These are phyloP conservation scores for Berkeleyomyces basicola DNA, from an alignment of 2,329 filamentous ascomycete genomes.

Conservation along the genomic window DNA sequence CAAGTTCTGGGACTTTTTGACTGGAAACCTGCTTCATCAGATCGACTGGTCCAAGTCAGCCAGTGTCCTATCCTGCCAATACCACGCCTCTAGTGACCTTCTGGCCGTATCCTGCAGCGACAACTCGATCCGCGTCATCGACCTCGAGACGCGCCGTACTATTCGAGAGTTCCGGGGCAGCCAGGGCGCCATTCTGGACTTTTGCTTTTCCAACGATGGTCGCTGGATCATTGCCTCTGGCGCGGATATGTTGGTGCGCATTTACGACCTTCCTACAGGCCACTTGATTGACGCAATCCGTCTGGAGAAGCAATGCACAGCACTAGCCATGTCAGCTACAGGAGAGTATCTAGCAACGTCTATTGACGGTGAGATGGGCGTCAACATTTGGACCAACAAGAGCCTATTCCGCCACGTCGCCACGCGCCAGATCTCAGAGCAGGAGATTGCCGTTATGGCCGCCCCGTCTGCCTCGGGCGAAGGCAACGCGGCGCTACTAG, in stretches of 20 bases:
- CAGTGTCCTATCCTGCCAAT: conserved; percentile 53
- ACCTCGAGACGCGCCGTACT: conserved; percentile 76
- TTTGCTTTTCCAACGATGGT: conserved; percentile 82
- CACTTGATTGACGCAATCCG: conserved; percentile 88
- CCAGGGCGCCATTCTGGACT: conserved; percentile 55
- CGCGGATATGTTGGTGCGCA: conserved; percentile 59
- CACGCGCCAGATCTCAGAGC: conserved; percentile 67
- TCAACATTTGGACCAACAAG: conserved; percentile 94
- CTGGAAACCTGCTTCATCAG: conserved; percentile 61
- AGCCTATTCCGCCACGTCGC: conserved; percentile 79
- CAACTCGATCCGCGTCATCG: conserved; percentile 70
- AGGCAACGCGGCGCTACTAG: conserved; percentile 53
- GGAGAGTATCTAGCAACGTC: conserved; percentile 92
- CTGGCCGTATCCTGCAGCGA: conserved; percentile 83
- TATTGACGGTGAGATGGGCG: conserved; percentile 63
- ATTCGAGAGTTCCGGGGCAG: conserved; percentile 89
- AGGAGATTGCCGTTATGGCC: conserved; percentile 47
- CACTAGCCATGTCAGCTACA: conserved; percentile 72
- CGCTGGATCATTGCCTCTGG: conserved; percentile 86
- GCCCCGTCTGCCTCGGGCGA: conserved; percentile 70
- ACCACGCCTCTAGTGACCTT: conserved; percentile 69
- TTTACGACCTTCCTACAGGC: conserved; percentile 92
- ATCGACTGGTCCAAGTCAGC: conserved; percentile 55
- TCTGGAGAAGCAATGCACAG: conserved; percentile 61
- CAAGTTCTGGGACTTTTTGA: conserved; percentile 96